Evolutionary conservation across 176 grass and related monocot species (phyloP), one percentile per base, ranked within the genome.

Genomic region (Canna indica): DNA sequence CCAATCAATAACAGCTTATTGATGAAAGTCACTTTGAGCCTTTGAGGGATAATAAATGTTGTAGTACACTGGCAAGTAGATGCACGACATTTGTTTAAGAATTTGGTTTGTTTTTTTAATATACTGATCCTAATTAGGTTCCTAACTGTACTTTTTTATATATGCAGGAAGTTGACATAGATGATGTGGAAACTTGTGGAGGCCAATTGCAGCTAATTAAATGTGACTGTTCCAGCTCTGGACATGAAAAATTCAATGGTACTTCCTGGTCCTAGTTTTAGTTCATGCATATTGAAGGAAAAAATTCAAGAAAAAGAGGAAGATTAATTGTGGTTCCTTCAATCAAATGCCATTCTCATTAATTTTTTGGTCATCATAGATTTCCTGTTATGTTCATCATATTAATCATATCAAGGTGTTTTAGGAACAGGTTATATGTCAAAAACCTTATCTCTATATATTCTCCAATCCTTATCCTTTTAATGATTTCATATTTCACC

Each of bases 161-260:
- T 50, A 39, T 77, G 47, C 64, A 96, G 92, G 83, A 77, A 53
- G 59, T 81, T 82, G 82, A 83, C 83, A 59, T 81, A 64, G 86
- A 74, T 70, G 81, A 84, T 34, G 39, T 47, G 29, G 28, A 8
- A 54, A 20, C 39, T 59, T 71, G 73, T 33, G 81, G 87, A 35
- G 73, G 72, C 67, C 83, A 76, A 62, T 70, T 75, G 44, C 74
- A 83, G 67, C 73, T 87, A 81, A 81, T 73, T 75, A 91, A 96
- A 58, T 61, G 80, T 69, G 86, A 91, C 20, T 87, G 35, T 68
- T 85, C 85, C 67, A 85, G 85, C 76, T 91, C 85, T 73, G 81
- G 67, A 32, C 73, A 69, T 60, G 83, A 83, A 79, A 91, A 91
- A 90, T 96, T 62, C 80, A 91, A 84, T 79, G 92, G 88, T 96